Evolutionary conservation across 2,329 filamentous ascomycete species (phyloP).

Genomic region (Fusarium circinatum): DNA sequence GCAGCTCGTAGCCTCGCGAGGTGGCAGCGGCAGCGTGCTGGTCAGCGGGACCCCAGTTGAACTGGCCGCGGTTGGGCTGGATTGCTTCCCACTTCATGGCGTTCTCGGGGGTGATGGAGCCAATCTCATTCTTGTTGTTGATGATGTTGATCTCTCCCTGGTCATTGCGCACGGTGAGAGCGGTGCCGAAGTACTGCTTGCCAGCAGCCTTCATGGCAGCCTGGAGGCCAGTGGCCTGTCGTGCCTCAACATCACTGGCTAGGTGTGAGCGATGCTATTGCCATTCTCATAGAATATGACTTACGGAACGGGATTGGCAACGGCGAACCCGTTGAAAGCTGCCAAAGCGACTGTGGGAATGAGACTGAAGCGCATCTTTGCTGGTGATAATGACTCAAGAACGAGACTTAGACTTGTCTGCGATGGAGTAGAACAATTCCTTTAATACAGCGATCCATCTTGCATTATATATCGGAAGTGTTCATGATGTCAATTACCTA

Average conservation of each 20-base stretch:
- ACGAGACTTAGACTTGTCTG: neutral
- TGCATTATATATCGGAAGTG: neutral
- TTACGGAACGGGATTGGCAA: constrained; percentile 13
- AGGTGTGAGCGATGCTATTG: neutral
- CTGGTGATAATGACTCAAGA: neutral
- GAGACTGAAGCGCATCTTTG: constrained; percentile 20
- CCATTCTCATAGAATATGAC: too few species aligned
- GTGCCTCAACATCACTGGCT: neutral
- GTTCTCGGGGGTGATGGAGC: constrained; percentile 11
- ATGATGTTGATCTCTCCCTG: neutral
- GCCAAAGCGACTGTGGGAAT: constrained; percentile 6
- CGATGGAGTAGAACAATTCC: neutral
- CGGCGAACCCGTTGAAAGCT: neutral
- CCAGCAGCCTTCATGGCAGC: constrained; percentile 11
- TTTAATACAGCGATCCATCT: neutral
- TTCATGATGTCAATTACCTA: neutral
- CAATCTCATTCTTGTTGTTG: constrained; percentile 10
- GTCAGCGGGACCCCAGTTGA: constrained; percentile 13
- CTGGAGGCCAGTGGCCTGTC: constrained; percentile 1
- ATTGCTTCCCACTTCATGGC: constrained; percentile 22
- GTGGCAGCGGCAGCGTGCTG: constrained; percentile 12
- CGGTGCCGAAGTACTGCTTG: constrained; percentile 19
- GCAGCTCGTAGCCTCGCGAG: neutral
- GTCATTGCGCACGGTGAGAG: constrained; percentile 10
- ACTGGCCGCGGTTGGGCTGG: constrained; percentile 14